Evolutionary conservation across 768 basidiomycete species (phyloP), one percentile per base, ranked within the genome.

Genomic region (Rhodotorula sphaerocarpa): DNA sequence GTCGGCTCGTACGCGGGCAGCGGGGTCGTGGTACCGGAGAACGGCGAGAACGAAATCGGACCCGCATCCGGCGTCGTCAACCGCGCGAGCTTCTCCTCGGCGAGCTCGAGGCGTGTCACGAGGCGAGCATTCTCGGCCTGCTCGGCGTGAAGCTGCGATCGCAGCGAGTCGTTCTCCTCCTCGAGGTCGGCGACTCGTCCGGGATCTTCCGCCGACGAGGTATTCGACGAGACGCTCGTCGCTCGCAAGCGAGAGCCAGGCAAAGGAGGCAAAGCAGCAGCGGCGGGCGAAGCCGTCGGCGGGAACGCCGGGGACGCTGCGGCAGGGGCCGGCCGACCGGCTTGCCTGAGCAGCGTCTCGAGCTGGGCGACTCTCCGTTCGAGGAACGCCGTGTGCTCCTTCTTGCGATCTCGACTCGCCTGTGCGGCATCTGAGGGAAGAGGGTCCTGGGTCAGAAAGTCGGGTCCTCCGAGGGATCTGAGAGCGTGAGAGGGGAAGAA

Each of bases 371-470:
- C 60, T 0, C 63, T 41, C 2, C 51, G 48, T 28, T 69, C 67
- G 39, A 69, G 53, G 36, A 20, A 51, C 0, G 31, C 15, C 3
- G 59, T 59, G 59, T 69, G 63, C 41, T 67, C 61, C 58, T 67
- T 67, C 46, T 67, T 67, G 44, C 66, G 59, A 50, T 68, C 67
- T 10, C 67, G 55, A 16, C 62, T 64, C 12, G 67, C 67, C 36
- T 69, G 67, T 28, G 67, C 67, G 43, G 67, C 67, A 34, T 61
- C 67, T 68, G 59, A 16, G 36, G n/a, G n/a, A n/a, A n/a, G n/a
- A n/a, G n/a, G n/a, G n/a, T n/a, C n/a, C n/a, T n/a, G n/a, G n/a
- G n/a, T n/a, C n/a, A n/a, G n/a, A n/a, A n/a, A n/a, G n/a, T n/a
- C n/a, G n/a, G n/a, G n/a, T n/a, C n/a, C n/a, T n/a, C n/a, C n/a